A percentile compares a stretch with the other conserved stretches of the same genome.
phyloP scores from a whole-genome alignment of 805 yeast genomes.

The Metschnikowia aberdeeniae region DNA sequence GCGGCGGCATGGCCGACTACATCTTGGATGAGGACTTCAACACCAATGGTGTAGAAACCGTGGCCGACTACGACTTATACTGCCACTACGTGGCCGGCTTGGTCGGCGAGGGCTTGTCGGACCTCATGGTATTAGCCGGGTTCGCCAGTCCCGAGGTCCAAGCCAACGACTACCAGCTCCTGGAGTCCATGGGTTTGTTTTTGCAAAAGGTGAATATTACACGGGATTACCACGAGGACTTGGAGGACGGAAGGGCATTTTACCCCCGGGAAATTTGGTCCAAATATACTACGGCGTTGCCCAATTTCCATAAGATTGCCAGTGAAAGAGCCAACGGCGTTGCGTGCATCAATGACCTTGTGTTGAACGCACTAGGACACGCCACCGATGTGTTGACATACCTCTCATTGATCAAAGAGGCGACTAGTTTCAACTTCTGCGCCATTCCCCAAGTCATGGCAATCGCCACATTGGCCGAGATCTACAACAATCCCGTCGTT shows the following conservation, averaged over 20 bases:
- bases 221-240: constrained; percentile 90
- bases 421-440: constrained; percentile 83
- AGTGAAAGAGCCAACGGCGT: constrained; percentile 56
- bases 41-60: constrained; percentile 69
- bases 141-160: constrained; percentile 55
- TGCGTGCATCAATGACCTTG: constrained; percentile 76
- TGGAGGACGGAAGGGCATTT: constrained; percentile 86
- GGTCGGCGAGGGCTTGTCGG: constrained; percentile 93
- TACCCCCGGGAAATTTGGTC: constrained; percentile 96
- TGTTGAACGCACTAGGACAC: constrained; percentile 73
- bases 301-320: constrained; percentile 48
- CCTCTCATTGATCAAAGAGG: constrained; percentile 72
- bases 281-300: constrained; percentile 62
- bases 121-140: constrained; percentile 69
- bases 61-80: constrained; percentile 81
- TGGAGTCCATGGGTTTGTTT: constrained; percentile 90
- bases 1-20: constrained; percentile 97
- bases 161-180: constrained; percentile 50
- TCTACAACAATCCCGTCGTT: constrained; percentile 75
- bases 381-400: constrained; percentile 73
- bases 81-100: constrained; percentile 98
- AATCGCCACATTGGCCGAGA: constrained; percentile 83
- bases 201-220: constrained; percentile 95
- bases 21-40: constrained; percentile 74
- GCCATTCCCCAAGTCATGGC: constrained; percentile 99